These are phyloP conservation scores for Spirogloea muscicola DNA, from an alignment of 139 green algal species.

Conservation along the genomic window DNA sequence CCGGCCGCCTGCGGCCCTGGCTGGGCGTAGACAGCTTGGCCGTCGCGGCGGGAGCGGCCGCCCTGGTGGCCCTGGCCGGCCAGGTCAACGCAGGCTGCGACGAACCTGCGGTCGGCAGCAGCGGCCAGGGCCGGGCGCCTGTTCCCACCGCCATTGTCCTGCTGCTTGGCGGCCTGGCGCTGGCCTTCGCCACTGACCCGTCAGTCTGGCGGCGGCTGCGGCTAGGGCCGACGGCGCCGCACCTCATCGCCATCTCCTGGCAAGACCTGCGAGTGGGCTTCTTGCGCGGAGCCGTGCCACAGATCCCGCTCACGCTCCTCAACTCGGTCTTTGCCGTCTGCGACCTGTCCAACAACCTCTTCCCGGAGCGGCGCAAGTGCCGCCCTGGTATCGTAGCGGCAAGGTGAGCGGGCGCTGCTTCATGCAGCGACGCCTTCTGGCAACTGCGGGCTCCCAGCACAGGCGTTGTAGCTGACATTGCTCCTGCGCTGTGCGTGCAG, in stretches of 20 bases:
- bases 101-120: neutral
- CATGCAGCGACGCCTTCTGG: neutral
- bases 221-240: slow-evolving; percentile 49
- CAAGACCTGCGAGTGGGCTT: neutral
- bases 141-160: slow-evolving; percentile 65
- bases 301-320: slow-evolving; percentile 63
- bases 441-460: neutral
- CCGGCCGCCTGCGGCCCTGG: no score
- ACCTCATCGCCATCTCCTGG: neutral
- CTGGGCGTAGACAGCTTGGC: neutral
- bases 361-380: slow-evolving; percentile 19
- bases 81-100: no score
- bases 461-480: slow-evolving; percentile 36
- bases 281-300: slow-evolving; percentile 33
- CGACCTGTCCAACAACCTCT: slow-evolving; percentile 65
- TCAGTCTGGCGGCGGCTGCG: slow-evolving; percentile 43
- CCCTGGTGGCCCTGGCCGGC: no score
- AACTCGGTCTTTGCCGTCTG: slow-evolving; percentile 77
- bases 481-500: slow-evolving; percentile 13
- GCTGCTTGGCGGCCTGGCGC: slow-evolving; percentile 60
- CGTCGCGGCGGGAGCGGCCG: no score
- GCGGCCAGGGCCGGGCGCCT: no score
- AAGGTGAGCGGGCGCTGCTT: neutral
- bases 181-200: slow-evolving; percentile 46
- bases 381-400: neutral